Evolutionary conservation across 2,329 filamentous ascomycete species (phyloP).

Genomic region (Berkeleyomyces basicola): DNA sequence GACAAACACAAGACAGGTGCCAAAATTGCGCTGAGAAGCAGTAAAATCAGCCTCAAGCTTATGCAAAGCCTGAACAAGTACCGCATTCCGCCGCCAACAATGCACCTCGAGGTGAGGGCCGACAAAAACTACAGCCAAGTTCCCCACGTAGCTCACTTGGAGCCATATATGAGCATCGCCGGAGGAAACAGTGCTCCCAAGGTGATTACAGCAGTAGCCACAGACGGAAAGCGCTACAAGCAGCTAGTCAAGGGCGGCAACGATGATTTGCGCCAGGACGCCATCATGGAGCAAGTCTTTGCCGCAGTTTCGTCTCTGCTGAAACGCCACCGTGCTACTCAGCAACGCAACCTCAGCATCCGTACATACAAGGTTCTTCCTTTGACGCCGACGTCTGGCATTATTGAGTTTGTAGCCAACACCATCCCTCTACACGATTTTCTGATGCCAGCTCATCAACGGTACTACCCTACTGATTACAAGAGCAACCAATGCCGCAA

Average conservation of each 20-base stretch:
- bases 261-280: constrained; percentile 90
- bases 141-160: constrained; percentile 57
- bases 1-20: constrained; percentile 50
- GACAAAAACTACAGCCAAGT: constrained; percentile 61
- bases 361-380: constrained; percentile 95
- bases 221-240: constrained; percentile 64
- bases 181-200: constrained; percentile 87
- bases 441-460: constrained; percentile 75
- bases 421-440: constrained; percentile 87
- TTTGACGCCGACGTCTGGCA: constrained; percentile 64
- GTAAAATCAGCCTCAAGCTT: constrained; percentile 44
- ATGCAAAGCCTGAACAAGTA: constrained; percentile 45
- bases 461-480: constrained; percentile 71
- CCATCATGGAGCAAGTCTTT: constrained; percentile 99
- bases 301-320: constrained; percentile 84
- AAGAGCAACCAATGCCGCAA: constrained; percentile 62
- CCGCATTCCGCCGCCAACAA: constrained; percentile 72
- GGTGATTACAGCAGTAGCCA: constrained; percentile 67
- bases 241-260: constrained; percentile 91
- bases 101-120: constrained; percentile 60
- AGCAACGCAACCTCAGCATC: constrained; percentile 76
- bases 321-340: constrained; percentile 68
- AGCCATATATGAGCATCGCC: constrained; percentile 65
- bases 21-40: constrained; percentile 48
- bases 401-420: constrained; percentile 94